Evolutionary conservation across 2,329 filamentous ascomycete species (phyloP), one percentile per base, ranked within the genome.

Genomic region (Cryphonectria japonica): DNA sequence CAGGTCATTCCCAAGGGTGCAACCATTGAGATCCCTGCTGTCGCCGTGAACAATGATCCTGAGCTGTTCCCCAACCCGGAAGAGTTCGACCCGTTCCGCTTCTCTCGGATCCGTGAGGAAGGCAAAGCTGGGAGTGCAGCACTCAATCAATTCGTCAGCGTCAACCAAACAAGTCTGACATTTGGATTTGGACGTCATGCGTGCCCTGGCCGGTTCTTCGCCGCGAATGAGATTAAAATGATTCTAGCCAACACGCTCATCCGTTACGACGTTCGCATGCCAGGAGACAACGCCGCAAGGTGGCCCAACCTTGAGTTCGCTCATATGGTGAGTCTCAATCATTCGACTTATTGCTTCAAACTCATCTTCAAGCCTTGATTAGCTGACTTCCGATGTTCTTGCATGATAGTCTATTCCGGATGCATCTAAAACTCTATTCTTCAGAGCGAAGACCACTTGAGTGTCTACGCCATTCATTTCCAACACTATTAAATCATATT

Each of bases 1-100:
- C 84, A 87, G 64, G 80, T 82, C 41, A 80, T 85, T 8, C 83
- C 84, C 0, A 77, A 79, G 1, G 83, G 83, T 32, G 80, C 81
- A 5, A 78, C 79, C 16, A 78, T 85, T 32, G 80, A 85, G 69
- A 76, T 83, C 0, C 80, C 83, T 0, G 73, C 79, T 16, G 76
- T 78, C 22, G 81, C 79, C 29, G 75, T 83, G 70, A 78, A 77
- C 61, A 74, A 73, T 2, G 84, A 85, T 74, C 75, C 79, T 9
- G 77, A 78, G 1, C 75, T 79, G 66, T 84, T 81, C 72, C 75
- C 78, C 0, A 72, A 81, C 60, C 78, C 83, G 0, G 76, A 80
- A 14, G 73, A 77, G n/a, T 84, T 83, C 74, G 80, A 83, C 69
- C 78, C 78, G 4, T 75, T 82, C 60, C 79, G 82, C 14, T 83